Percentiles rank a stretch among this genome's conserved stretches.
Evolutionary conservation across 495 filamentous ascomycete genomes (phyloP).

Genomic region (Neurospora tetraspora): DNA sequence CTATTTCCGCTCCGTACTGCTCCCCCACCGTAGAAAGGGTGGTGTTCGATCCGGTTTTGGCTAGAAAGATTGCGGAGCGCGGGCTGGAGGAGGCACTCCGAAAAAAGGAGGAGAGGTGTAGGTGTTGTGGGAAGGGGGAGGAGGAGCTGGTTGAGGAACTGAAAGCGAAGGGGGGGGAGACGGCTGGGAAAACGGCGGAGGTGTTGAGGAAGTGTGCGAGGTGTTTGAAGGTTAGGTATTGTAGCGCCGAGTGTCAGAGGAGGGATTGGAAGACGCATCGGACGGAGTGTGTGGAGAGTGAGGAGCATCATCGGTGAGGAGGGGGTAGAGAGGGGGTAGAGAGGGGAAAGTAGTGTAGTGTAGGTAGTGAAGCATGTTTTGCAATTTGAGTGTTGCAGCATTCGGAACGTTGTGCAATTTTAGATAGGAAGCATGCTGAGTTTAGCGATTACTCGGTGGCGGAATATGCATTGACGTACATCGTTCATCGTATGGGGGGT

Average conservation of each 20-base stretch:
- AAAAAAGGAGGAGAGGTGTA: constrained; percentile 8
- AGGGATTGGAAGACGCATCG: constrained; percentile 30
- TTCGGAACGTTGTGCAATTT: too few species aligned
- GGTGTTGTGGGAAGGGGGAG: constrained; percentile 18
- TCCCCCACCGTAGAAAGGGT: constrained; percentile 22
- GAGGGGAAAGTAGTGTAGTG: background rate
- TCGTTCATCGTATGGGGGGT: constrained; percentile 14
- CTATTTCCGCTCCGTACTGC: constrained; percentile 27
- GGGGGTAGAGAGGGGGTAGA: too few species aligned
- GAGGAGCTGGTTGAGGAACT: constrained; percentile 4
- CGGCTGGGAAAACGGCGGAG: background rate
- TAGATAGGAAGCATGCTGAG: too few species aligned
- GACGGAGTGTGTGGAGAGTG: constrained; percentile 19
- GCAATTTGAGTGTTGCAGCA: too few species aligned
- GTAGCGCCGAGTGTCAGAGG: constrained; percentile 26
- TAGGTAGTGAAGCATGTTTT: too few species aligned
- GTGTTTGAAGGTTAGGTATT: constrained; percentile 24
- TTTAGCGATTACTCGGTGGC: too few species aligned
- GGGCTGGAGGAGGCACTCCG: background rate
- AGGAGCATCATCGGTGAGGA: background rate
- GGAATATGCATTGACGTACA: background rate
- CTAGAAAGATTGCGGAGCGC: background rate
- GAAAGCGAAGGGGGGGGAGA: background rate
- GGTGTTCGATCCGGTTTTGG: constrained; percentile 6
- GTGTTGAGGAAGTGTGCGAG: constrained; percentile 19